A percentile compares a stretch with the other conserved stretches of the same genome.
phyloP scores from a whole-genome alignment of 2,329 filamentous ascomycete species.

The Pyricularia pennisetigena region DNA sequence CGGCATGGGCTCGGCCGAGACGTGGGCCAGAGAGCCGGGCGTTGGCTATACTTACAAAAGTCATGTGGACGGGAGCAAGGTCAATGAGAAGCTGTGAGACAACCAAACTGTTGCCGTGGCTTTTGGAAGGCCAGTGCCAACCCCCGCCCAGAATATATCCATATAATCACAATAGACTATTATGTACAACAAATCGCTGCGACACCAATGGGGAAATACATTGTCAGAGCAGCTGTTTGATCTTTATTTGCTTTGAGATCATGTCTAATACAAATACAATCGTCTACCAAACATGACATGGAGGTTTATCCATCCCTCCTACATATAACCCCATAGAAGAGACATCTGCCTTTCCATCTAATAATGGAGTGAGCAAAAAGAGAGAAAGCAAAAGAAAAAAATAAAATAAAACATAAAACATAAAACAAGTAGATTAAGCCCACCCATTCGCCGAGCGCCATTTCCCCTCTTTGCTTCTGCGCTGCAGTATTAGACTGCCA shows the following conservation, averaged over 20 bases:
- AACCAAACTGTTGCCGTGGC: neutral
- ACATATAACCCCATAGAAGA: neutral
- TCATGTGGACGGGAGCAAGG: conserved; percentile 41
- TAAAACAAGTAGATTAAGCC: no score
- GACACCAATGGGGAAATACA: neutral
- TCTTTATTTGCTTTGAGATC: neutral
- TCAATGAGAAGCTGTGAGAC: conserved; percentile 20
- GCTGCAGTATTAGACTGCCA: neutral
- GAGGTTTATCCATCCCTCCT: neutral
- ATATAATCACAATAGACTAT: neutral
- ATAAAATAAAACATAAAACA: neutral
- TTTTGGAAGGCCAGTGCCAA: neutral
- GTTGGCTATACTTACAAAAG: conserved; percentile 39
- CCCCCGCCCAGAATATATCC: neutral
- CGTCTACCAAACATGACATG: neutral
- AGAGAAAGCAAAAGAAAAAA: neutral
- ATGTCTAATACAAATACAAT: neutral
- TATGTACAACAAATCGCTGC: neutral
- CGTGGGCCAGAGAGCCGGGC: conserved; percentile 52
- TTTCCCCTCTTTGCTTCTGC: neutral
- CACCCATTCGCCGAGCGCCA: neutral
- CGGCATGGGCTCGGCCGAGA: conserved; percentile 67
- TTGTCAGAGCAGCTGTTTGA: neutral
- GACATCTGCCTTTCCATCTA: neutral
- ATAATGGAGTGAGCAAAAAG: neutral